Percentiles rank a stretch among this genome's conserved stretches.
Conservation (phyloP, 352 stramenopile species). For the Phytophthora lateralis region DNA sequence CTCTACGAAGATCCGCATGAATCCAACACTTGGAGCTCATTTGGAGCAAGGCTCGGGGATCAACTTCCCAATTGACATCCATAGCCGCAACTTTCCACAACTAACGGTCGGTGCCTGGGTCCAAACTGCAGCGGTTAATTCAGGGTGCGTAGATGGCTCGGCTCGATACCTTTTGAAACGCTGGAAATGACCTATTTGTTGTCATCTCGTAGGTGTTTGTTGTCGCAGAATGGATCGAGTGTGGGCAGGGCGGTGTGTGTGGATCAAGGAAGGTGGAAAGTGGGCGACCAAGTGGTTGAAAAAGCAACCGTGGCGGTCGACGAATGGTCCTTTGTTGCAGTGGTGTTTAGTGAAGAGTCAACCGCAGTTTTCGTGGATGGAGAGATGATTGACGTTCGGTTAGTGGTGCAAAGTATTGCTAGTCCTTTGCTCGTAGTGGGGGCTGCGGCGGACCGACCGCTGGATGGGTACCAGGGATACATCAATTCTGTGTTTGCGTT, state of each 20-base stretch:
- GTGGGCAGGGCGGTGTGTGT: conserved; percentile 49
- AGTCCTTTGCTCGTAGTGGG: conserved; percentile 27
- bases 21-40: conserved; percentile 15
- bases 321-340: conserved; percentile 51
- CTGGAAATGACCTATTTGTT: conserved; percentile 6
- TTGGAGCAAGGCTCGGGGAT: conserved; percentile 41
- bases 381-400: conserved; percentile 31
- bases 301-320: conserved; percentile 13
- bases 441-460: conserved; percentile 4
- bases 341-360: conserved; percentile 35
- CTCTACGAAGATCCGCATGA: conserved; percentile 1
- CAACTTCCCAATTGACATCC: conserved; percentile 41
- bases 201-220: conserved; percentile 40
- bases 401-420: conserved; percentile 20
- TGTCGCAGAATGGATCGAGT: conserved; percentile 51
- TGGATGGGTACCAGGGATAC: conserved; percentile 38
- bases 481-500: conserved; percentile 56
- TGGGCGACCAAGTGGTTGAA: conserved; percentile 18
- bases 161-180: neutral
- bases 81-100: conserved; percentile 21
- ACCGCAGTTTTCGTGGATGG: conserved; percentile 30
- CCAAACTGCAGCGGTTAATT: conserved; percentile 14
- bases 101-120: conserved; percentile 57
- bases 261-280: conserved; percentile 34
- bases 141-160: conserved; percentile 20